Evolutionary conservation across 495 filamentous ascomycete genomes (phyloP).

Genomic region (Xylaria curta): DNA sequence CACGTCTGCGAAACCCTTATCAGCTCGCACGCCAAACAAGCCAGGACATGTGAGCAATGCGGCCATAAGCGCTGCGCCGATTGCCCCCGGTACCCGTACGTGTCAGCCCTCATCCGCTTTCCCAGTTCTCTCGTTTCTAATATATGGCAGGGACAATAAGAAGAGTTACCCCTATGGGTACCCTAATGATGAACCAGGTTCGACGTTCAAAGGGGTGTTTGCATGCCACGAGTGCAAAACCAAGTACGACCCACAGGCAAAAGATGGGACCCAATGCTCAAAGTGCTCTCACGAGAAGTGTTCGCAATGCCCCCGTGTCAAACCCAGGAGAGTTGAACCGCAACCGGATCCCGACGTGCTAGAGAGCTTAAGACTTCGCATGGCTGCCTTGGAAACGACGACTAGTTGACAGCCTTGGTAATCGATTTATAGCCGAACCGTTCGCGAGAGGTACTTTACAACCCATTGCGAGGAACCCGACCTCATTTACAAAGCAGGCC

Average conservation of each 20-base stretch:
- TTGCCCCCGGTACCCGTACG: conserved; percentile 84
- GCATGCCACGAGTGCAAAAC: conserved; percentile 70
- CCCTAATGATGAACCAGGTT: conserved; percentile 67
- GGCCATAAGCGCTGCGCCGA: conserved; percentile 78
- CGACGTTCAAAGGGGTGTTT: conserved; percentile 57
- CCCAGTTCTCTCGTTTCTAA: conserved; percentile 11
- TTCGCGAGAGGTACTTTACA: neutral
- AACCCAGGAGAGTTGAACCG: conserved; percentile 65
- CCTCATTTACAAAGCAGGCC: neutral
- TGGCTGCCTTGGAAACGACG: conserved; percentile 33
- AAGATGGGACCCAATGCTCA: conserved; percentile 57
- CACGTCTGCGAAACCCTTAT: conserved; percentile 76
- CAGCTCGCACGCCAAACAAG: conserved; percentile 53
- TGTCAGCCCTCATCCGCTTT: conserved; percentile 28
- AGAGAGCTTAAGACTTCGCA: conserved; percentile 53
- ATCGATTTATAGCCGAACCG: neutral
- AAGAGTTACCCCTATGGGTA: conserved; percentile 80
- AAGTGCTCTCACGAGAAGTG: conserved; percentile 67
- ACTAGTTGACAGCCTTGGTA: conserved; percentile 24
- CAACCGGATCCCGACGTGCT: conserved; percentile 70
- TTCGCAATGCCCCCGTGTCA: conserved; percentile 51
- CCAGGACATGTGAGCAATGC: conserved; percentile 73
- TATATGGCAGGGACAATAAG: conserved; percentile 62
- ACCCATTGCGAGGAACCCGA: neutral
- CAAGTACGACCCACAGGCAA: conserved; percentile 53